Evolutionary conservation across 305 asterid genomes (phyloP).

Genomic region (Fraxinus albicans): DNA sequence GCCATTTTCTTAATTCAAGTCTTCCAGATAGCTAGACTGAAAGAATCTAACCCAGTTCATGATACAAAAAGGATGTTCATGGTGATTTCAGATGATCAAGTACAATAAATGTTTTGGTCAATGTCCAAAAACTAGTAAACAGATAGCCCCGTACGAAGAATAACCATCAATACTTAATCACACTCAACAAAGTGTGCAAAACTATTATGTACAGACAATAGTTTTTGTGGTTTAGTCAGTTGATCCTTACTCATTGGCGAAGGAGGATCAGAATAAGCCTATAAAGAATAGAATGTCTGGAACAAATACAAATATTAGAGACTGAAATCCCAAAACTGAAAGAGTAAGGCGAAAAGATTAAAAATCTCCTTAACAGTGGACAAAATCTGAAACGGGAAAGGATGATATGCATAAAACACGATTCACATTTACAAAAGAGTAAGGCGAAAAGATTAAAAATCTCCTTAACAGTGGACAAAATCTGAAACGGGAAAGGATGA

Average conservation of each 20-base stretch:
- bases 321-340: background rate
- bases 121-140: background rate
- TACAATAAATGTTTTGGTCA: background rate
- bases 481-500: background rate
- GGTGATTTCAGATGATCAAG: background rate
- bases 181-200: background rate
- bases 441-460: too few species aligned
- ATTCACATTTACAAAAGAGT: too few species aligned
- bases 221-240: background rate
- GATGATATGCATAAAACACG: too few species aligned
- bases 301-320: background rate
- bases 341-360: background rate
- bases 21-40: background rate
- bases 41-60: background rate
- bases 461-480: too few species aligned
- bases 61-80: background rate
- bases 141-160: background rate
- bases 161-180: background rate
- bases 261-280: background rate
- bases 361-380: too few species aligned
- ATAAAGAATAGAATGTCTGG: background rate
- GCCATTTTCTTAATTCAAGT: background rate
- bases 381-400: too few species aligned
- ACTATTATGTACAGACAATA: background rate
- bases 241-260: background rate